Percentiles rank a stretch among this genome's conserved stretches.
phyloP scores from a whole-genome alignment of 208 protist species.

The Wallacemonas sp. region DNA sequence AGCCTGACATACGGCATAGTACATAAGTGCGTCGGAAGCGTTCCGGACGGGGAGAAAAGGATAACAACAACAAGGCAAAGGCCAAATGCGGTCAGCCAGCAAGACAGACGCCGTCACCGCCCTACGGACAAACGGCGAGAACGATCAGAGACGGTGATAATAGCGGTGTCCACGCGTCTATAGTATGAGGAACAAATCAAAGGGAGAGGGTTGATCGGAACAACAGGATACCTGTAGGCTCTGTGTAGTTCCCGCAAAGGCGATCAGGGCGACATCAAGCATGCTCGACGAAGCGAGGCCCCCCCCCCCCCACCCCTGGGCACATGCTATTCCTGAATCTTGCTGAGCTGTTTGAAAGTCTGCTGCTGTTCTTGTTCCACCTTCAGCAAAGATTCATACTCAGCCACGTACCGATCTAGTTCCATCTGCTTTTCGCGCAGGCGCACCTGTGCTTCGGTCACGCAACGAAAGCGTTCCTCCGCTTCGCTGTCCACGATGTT shows the following conservation, averaged over 20 bases:
- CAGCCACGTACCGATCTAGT: slow-evolving; percentile 85
- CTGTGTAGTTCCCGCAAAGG: too few relatives aligned
- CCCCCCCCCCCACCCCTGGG: too few relatives aligned
- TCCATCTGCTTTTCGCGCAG: slow-evolving; percentile 89
- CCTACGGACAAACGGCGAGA: not conserved
- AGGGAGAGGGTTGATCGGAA: too few relatives aligned
- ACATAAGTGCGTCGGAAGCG: too few relatives aligned
- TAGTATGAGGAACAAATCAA: too few relatives aligned
- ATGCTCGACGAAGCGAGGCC: too few relatives aligned
- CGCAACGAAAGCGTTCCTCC: slow-evolving; percentile 71
- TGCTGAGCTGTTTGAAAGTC: slow-evolving; percentile 78
- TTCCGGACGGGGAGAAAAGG: too few relatives aligned
- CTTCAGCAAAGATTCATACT: slow-evolving; percentile 84
- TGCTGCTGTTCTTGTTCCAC: slow-evolving; percentile 84
- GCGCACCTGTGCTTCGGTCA: slow-evolving; percentile 83
- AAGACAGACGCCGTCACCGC: not conserved
- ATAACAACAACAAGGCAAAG: not conserved
- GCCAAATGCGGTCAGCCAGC: not conserved
- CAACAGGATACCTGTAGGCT: too few relatives aligned
- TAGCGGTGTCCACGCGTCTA: too few relatives aligned
- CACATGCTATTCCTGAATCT: slow-evolving; percentile 64
- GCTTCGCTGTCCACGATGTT: slow-evolving; percentile 90
- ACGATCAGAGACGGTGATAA: not conserved
- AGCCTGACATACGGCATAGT: too few relatives aligned
- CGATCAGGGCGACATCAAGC: too few relatives aligned